phyloP scores from a whole-genome alignment of 2,329 filamentous ascomycete genomes.

The Paecilomyces sp. region DNA sequence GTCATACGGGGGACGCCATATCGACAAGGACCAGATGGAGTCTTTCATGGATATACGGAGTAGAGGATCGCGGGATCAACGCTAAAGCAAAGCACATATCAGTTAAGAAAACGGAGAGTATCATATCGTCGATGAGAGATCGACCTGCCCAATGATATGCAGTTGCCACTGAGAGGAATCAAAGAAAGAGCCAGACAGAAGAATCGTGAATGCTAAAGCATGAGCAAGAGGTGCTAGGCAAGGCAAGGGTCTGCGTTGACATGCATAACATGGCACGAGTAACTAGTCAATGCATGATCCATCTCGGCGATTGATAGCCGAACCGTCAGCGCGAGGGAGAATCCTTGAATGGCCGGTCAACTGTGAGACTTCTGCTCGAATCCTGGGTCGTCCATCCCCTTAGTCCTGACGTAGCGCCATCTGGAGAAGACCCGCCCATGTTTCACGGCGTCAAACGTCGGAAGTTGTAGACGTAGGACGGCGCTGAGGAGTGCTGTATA shows the following conservation, averaged over 20 bases:
- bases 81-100: no score
- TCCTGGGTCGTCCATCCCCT: not conserved
- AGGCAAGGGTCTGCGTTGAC: not conserved
- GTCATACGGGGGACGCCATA: no score
- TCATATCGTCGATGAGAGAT: no score
- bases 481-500: not conserved
- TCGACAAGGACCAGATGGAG: no score
- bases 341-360: not conserved
- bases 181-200: not conserved
- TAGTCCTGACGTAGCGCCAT: not conserved
- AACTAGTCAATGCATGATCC: not conserved
- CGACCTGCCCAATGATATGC: no score
- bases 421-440: not conserved
- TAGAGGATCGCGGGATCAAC: no score
- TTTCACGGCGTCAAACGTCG: not conserved
- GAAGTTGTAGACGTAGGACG: not conserved
- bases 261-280: not conserved
- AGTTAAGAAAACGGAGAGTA: no score
- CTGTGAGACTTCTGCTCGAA: not conserved
- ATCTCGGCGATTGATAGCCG: not conserved
- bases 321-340: not conserved
- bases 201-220: not conserved
- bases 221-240: not conserved
- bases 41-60: no score
- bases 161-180: no score